Conservation (phyloP, 2,329 filamentous ascomycete genomes). For the Colletotrichum somersetense region DNA sequence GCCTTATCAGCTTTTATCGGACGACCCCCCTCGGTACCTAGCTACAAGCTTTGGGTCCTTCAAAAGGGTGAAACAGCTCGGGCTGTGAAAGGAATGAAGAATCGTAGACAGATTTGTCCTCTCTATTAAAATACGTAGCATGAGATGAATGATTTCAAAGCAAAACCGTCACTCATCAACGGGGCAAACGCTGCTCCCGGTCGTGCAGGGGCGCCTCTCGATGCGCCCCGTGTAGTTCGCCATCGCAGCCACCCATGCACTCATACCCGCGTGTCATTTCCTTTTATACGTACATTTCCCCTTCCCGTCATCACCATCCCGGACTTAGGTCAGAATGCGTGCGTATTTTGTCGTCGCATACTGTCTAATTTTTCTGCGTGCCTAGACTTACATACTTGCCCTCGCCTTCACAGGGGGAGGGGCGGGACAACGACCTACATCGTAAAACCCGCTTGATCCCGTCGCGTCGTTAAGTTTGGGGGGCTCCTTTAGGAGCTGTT, state of each 20-base stretch:
- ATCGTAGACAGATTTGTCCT: constrained; percentile 23
- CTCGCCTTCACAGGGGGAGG: background rate
- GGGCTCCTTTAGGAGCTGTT: constrained; percentile 59
- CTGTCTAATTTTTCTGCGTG: constrained; percentile 35
- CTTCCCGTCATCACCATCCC: constrained; percentile 28
- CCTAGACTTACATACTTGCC: constrained; percentile 31
- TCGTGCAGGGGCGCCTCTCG: constrained; percentile 25
- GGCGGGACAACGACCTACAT: constrained; percentile 10
- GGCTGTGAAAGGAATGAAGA: background rate
- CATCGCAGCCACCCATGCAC: constrained; percentile 35
- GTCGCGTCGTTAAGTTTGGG: constrained; percentile 22
- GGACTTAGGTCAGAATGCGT: constrained; percentile 17
- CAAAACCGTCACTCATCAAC: constrained; percentile 37
- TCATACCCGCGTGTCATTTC: constrained; percentile 23
- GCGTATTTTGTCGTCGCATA: constrained; percentile 21
- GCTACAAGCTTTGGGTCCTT: constrained; percentile 4
- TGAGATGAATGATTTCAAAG: constrained; percentile 38
- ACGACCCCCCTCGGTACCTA: background rate
- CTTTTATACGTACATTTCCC: constrained; percentile 37
- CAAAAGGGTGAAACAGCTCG: too few species aligned
- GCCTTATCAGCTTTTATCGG: constrained; percentile 39
- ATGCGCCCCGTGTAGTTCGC: constrained; percentile 37
- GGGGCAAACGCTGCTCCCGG: constrained; percentile 31
- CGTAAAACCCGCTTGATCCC: constrained; percentile 11
- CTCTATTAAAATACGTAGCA: constrained; percentile 39